Conservation (phyloP, 495 filamentous ascomycete genomes). For the Endocarpon pusillum region DNA sequence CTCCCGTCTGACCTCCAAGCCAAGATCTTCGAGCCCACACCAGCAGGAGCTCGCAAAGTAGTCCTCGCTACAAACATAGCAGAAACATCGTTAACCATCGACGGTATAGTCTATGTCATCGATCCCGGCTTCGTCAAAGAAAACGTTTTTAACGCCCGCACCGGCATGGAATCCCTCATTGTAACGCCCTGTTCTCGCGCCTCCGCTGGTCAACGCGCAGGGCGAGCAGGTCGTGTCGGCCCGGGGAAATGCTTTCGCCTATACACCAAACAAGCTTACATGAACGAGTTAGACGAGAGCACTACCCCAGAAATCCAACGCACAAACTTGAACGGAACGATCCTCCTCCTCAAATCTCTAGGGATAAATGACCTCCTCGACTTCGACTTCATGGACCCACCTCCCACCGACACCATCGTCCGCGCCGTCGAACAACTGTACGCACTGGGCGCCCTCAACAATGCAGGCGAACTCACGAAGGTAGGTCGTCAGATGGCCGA, state of each 20-base stretch:
- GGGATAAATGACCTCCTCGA: conserved; percentile 89
- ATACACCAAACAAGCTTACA: conserved; percentile 88
- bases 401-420: conserved; percentile 80
- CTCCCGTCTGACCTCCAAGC: conserved; percentile 69
- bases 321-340: conserved; percentile 68
- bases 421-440: conserved; percentile 84
- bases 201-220: conserved; percentile 81
- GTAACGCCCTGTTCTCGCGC: conserved; percentile 90
- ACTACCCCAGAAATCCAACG: conserved; percentile 92
- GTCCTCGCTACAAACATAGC: conserved; percentile 85
- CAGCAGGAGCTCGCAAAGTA: conserved; percentile 63
- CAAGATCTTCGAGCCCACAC: conserved; percentile 84
- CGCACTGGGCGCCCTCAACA: conserved; percentile 76
- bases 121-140: conserved; percentile 91
- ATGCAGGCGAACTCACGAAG: conserved; percentile 79
- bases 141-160: conserved; percentile 81
- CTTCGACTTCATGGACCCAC: conserved; percentile 95
- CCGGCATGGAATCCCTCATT: conserved; percentile 81
- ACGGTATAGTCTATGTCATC: conserved; percentile 83
- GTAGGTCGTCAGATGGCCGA: conserved; percentile 92
- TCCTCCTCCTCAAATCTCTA: conserved; percentile 73
- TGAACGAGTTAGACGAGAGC: conserved; percentile 85
- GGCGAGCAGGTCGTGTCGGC: conserved; percentile 80
- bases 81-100: conserved; percentile 76
- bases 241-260: conserved; percentile 91